Conservation (phyloP, 352 stramenopile genomes). For the Globisporangium perplexum region DNA sequence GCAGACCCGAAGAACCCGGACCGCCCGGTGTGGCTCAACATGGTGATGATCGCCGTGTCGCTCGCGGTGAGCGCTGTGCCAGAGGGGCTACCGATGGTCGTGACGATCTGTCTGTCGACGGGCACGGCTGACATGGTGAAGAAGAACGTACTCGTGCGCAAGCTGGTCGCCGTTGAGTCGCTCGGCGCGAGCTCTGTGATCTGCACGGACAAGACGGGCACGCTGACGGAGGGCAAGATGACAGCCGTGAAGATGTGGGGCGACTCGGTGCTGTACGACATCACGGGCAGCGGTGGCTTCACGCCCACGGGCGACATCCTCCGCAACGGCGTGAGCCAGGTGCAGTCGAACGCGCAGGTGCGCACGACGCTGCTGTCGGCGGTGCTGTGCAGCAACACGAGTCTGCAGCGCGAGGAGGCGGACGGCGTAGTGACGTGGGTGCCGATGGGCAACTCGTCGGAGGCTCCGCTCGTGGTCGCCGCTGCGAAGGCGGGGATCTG, state of each 20-base stretch:
- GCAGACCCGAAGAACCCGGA: conserved; percentile 56
- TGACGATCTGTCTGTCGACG: conserved; percentile 74
- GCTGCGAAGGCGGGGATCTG: conserved; percentile 65
- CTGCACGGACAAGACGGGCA: conserved; percentile 94
- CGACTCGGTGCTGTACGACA: conserved; percentile 59
- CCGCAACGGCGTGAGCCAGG: conserved; percentile 36
- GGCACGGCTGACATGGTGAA: conserved; percentile 73
- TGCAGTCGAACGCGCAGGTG: conserved; percentile 41
- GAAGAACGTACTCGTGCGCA: conserved; percentile 81
- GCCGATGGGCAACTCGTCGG: conserved; percentile 65
- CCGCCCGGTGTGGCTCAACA: conserved; percentile 85
- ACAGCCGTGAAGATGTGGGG: conserved; percentile 73
- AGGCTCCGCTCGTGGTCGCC: conserved; percentile 66
- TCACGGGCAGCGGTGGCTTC: conserved; percentile 51
- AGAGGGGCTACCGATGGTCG: conserved; percentile 74
- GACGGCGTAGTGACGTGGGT: conserved; percentile 44
- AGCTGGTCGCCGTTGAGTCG: conserved; percentile 76
- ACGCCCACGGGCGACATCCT: conserved; percentile 49
- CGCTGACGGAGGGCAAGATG: conserved; percentile 88
- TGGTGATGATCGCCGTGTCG: conserved; percentile 94
- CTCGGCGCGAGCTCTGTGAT: conserved; percentile 91
- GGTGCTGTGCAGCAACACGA: conserved; percentile 75
- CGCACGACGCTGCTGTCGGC: conserved; percentile 51
- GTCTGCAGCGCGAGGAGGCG: conserved; percentile 52
- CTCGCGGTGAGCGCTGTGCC: conserved; percentile 69